These are phyloP conservation scores for Apiospora sp. DNA, from an alignment of 2,329 filamentous ascomycete species.

Conservation along the genomic window DNA sequence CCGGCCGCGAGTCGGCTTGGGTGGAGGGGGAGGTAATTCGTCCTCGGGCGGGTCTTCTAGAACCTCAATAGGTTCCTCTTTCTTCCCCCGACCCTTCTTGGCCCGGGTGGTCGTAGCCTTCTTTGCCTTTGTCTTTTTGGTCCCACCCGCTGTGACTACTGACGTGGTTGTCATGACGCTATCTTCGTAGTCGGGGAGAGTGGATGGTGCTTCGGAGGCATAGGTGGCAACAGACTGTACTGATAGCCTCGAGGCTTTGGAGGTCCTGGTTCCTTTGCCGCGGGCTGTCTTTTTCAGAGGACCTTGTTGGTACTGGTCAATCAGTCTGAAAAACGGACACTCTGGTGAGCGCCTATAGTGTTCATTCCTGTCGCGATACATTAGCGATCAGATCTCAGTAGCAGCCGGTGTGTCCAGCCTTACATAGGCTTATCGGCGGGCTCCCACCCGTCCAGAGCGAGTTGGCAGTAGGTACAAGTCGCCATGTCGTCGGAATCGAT, in stretches of 20 bases:
- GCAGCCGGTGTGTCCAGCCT: constrained; percentile 44
- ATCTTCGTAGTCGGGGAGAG: constrained; percentile 61
- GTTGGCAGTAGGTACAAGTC: constrained; percentile 88
- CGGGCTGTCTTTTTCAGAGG: constrained; percentile 61
- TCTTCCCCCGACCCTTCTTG: constrained; percentile 58
- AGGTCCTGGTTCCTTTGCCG: constrained; percentile 64
- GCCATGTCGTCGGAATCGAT: constrained; percentile 86
- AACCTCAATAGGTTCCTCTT: constrained; percentile 61
- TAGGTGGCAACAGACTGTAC: constrained; percentile 62
- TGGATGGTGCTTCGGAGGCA: constrained; percentile 57
- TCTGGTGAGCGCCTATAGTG: constrained; percentile 80
- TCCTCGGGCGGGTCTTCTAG: constrained; percentile 48
- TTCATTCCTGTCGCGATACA: constrained; percentile 69
- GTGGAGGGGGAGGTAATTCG: constrained; percentile 42
- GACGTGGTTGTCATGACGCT: constrained; percentile 67
- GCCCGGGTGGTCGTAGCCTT: constrained; percentile 60
- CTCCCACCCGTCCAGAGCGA: constrained; percentile 95
- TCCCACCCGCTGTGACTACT: constrained; percentile 63
- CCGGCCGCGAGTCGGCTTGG: constrained; percentile 59
- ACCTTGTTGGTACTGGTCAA: constrained; percentile 58
- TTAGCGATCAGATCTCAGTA: constrained; percentile 25
- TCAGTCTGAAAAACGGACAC: constrained; percentile 83
- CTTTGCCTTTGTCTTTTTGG: constrained; percentile 59
- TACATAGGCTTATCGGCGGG: constrained; percentile 87
- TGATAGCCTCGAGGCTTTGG: constrained; percentile 74